Conservation (phyloP, 805 yeast genomes). For the Nakazawaea peltata region DNA sequence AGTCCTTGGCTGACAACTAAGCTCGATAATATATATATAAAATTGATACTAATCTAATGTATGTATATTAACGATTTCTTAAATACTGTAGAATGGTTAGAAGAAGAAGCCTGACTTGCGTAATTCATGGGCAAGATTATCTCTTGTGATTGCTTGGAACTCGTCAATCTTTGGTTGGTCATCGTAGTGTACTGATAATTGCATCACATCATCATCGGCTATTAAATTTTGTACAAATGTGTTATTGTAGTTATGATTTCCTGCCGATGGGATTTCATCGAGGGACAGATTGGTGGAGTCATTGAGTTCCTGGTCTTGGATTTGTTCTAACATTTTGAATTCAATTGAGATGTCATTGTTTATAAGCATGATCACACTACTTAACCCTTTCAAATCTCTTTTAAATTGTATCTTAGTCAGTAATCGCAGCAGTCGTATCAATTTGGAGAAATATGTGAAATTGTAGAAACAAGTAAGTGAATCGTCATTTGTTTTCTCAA, state of each 20-base stretch:
- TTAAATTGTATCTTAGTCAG: conserved; percentile 48
- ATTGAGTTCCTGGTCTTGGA: conserved; percentile 1
- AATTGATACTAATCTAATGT: not conserved
- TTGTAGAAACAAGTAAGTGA: conserved; percentile 40
- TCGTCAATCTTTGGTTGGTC: conserved; percentile 20
- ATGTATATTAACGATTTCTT: not conserved
- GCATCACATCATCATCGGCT: conserved; percentile 23
- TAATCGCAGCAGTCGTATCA: conserved; percentile 37
- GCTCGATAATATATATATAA: no score
- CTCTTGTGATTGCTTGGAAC: no score
- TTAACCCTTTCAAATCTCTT: conserved; percentile 41
- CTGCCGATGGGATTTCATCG: no score
- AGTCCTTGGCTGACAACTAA: conserved; percentile 66
- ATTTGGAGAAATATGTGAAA: conserved; percentile 37
- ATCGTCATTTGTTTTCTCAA: conserved; percentile 16
- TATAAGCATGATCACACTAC: conserved; percentile 16
- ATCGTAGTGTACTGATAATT: conserved; percentile 8
- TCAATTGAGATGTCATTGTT: conserved; percentile 5
- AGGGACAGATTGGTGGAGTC: conserved; percentile 11
- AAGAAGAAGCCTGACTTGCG: no score
- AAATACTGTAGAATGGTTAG: no score
- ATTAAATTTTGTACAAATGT: conserved; percentile 21
- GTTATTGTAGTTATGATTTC: conserved; percentile 18
- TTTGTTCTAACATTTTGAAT: conserved; percentile 10
- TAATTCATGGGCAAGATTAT: no score